phyloP scores from a whole-genome alignment of 352 stramenopile species.

The Peronosclerospora sorghi region DNA sequence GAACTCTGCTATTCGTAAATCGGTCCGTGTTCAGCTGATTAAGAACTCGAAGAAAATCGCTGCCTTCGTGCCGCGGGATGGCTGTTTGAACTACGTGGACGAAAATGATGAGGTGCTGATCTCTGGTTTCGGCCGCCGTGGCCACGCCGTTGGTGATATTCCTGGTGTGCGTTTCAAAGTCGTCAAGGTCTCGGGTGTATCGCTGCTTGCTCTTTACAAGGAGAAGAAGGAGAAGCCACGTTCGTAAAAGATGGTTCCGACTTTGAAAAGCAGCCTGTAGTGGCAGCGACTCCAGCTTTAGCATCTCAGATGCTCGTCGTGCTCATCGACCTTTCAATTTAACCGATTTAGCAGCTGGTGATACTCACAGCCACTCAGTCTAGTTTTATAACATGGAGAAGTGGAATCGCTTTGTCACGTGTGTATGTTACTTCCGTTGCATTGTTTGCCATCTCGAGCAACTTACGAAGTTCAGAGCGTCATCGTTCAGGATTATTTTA shows the following conservation, averaged over 20 bases:
- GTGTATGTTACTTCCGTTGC: no score
- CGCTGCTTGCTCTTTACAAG: conserved; percentile 99
- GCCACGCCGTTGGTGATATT: conserved; percentile 99
- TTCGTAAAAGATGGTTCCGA: conserved; percentile 79
- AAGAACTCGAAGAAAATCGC: conserved; percentile 99
- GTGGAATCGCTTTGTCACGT: no score
- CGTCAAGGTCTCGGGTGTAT: conserved; percentile 98
- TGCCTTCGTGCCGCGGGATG: conserved; percentile 99
- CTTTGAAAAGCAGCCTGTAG: conserved; percentile 4
- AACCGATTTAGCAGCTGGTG: no score
- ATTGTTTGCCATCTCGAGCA: no score
- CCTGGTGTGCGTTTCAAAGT: conserved; percentile 99
- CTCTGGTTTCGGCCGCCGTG: conserved; percentile 98
- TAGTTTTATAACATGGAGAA: no score
- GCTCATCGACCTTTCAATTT: no score
- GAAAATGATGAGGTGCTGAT: conserved; percentile 99
- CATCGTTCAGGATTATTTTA: no score
- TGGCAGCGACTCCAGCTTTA: no score
- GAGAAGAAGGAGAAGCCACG: conserved; percentile 99
- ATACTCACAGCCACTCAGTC: no score
- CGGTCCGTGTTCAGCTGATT: conserved; percentile 99
- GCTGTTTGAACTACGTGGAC: conserved; percentile 99
- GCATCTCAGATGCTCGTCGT: no score
- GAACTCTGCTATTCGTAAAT: conserved; percentile 99
- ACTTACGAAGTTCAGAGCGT: no score